These are phyloP conservation scores for Apiospora kogelbergensis DNA, from an alignment of 2,329 filamentous ascomycete species.

Conservation along the genomic window DNA sequence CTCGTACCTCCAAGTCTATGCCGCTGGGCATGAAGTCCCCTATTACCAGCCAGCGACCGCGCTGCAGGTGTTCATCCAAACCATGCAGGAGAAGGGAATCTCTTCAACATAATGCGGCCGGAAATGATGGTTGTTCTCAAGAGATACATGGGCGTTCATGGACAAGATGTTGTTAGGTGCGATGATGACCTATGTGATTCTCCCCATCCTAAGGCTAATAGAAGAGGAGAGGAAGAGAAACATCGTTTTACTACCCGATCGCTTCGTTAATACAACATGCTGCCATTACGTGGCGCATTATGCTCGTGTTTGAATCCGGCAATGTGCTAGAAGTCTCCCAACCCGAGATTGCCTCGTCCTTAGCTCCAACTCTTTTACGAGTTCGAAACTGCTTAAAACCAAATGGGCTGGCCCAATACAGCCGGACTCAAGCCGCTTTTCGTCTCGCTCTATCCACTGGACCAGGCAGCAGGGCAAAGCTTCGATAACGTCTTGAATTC, in stretches of 20 bases:
- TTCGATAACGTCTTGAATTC: neutral
- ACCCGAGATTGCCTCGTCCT: neutral
- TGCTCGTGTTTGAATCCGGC: no score
- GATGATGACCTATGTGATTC: neutral
- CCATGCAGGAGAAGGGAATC: slow-evolving; percentile 8
- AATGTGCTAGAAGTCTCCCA: neutral
- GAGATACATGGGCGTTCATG: no score
- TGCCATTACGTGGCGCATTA: no score
- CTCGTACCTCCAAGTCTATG: slow-evolving; percentile 48
- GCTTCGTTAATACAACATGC: no score
- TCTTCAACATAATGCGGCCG: neutral
- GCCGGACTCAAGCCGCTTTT: neutral
- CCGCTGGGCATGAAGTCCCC: slow-evolving; percentile 42
- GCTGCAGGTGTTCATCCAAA: slow-evolving; percentile 42
- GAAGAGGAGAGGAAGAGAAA: no score
- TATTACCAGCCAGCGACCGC: slow-evolving; percentile 47
- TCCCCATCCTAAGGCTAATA: neutral
- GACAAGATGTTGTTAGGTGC: neutral
- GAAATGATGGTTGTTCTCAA: neutral
- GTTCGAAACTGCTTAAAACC: neutral
- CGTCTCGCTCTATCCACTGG: neutral
- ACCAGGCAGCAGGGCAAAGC: neutral
- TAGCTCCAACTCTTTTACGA: neutral
- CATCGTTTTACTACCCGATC: no score
- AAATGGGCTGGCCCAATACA: neutral